Evolutionary conservation across 2,329 filamentous ascomycete genomes (phyloP).

Genomic region (Microdochium nivale): DNA sequence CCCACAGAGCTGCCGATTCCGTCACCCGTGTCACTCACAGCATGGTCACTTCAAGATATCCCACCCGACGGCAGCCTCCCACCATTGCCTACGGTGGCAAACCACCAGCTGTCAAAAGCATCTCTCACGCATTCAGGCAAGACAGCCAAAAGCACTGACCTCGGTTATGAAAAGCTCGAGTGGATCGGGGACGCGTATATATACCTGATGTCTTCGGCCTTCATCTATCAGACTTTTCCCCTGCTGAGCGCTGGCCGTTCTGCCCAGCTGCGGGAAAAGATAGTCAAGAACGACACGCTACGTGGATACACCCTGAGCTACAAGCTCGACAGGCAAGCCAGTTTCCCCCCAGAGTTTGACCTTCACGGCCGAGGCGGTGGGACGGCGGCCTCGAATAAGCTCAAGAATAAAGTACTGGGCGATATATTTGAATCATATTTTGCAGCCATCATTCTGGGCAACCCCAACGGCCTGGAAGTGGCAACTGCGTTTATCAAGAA

Average conservation of each 20-base stretch:
- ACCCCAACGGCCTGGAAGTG: slow-evolving; percentile 52
- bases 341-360: slow-evolving; percentile 40
- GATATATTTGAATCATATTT: slow-evolving; percentile 92
- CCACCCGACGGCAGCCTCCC: slow-evolving; percentile 48
- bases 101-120: slow-evolving; percentile 49
- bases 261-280: slow-evolving; percentile 66
- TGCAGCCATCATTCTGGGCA: slow-evolving; percentile 65
- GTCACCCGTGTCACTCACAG: slow-evolving; percentile 23
- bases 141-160: slow-evolving; percentile 22
- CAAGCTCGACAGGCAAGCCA: slow-evolving; percentile 56
- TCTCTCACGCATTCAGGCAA: slow-evolving; percentile 60
- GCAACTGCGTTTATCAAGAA: slow-evolving; percentile 64
- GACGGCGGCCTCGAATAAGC: slow-evolving; percentile 35
- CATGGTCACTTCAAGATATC: slow-evolving; percentile 44
- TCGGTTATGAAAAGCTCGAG: slow-evolving; percentile 75
- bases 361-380: slow-evolving; percentile 24
- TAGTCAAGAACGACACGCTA: slow-evolving; percentile 76
- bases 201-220: slow-evolving; percentile 64
- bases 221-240: slow-evolving; percentile 68
- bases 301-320: slow-evolving; percentile 62
- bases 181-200: slow-evolving; percentile 85
- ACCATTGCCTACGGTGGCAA: slow-evolving; percentile 31
- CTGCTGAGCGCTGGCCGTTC: slow-evolving; percentile 57
- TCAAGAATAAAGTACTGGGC: slow-evolving; percentile 63
- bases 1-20: slow-evolving; percentile 8